These are phyloP conservation scores for Paramarasmius palmivorus DNA, from an alignment of 1,284 basidiomycete species.

Conservation along the genomic window DNA sequence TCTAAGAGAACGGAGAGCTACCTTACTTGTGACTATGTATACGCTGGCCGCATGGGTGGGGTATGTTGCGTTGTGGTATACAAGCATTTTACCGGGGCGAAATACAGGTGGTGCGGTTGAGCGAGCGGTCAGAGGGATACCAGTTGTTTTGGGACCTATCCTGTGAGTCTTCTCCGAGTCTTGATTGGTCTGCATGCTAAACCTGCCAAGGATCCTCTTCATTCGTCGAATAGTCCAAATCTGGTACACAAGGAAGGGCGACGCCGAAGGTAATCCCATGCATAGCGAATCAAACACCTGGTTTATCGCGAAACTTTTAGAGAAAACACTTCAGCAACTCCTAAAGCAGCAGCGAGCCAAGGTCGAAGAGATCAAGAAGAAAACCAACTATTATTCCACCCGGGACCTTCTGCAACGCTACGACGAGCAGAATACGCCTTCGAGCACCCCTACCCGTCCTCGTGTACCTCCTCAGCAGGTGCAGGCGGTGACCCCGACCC, in stretches of 20 bases:
- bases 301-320: constrained; percentile 38
- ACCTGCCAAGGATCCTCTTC: constrained; percentile 68
- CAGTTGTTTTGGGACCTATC: constrained; percentile 75
- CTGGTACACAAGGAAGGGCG: constrained; percentile 85
- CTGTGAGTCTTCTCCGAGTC: constrained; percentile 54
- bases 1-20: constrained; percentile 80
- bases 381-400: constrained; percentile 93
- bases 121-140: constrained; percentile 48
- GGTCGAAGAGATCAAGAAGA: constrained; percentile 96
- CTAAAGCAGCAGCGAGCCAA: constrained; percentile 83
- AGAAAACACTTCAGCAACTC: constrained; percentile 77
- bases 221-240: constrained; percentile 82
- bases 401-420: constrained; percentile 90
- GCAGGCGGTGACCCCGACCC: constrained; percentile 5
- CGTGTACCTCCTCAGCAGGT: neutral
- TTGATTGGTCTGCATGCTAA: constrained; percentile 11
- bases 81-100: constrained; percentile 52
- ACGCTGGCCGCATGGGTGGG: constrained; percentile 79
- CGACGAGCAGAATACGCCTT: constrained; percentile 56
- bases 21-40: constrained; percentile 81
- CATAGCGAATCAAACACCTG: neutral
- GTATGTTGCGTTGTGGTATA: constrained; percentile 85
- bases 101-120: constrained; percentile 40
- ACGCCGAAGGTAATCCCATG: constrained; percentile 73
- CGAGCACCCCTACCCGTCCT: constrained; percentile 31